Conservation (phyloP, 441 rosid genomes). For the Breynia disticha region DNA sequence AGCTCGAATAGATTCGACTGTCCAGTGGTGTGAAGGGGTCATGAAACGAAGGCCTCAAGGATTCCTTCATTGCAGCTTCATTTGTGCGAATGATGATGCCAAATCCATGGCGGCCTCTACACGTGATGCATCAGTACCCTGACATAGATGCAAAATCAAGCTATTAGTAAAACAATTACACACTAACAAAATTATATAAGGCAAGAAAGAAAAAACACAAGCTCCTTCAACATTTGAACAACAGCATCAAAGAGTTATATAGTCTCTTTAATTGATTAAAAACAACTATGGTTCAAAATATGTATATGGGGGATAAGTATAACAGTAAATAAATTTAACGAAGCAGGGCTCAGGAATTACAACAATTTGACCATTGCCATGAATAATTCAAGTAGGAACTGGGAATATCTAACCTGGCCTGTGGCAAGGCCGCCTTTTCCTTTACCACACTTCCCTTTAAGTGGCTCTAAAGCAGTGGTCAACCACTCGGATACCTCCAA, state of each 20-base stretch:
- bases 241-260: neutral
- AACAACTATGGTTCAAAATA: neutral
- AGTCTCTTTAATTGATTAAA: neutral
- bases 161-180: neutral
- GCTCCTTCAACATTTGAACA: neutral
- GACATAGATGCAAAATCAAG: conserved; percentile 10
- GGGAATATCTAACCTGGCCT: conserved; percentile 55
- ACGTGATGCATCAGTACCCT: conserved; percentile 87
- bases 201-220: neutral
- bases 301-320: neutral
- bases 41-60: too few species aligned
- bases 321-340: neutral
- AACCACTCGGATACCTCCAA: conserved; percentile 93
- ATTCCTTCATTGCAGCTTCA: conserved; percentile 45
- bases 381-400: neutral
- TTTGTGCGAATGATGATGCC: conserved; percentile 60
- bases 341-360: neutral
- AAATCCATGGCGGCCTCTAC: conserved; percentile 58
- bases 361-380: neutral
- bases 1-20: too few species aligned
- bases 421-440: conserved; percentile 92
- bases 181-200: neutral
- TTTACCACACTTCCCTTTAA: conserved; percentile 86
- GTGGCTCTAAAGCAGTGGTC: conserved; percentile 63
- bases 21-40: too few species aligned